These are phyloP conservation scores for Blastobotrys raffinosifermentans DNA, from an alignment of 1,139 yeast genomes.

Conservation along the genomic window DNA sequence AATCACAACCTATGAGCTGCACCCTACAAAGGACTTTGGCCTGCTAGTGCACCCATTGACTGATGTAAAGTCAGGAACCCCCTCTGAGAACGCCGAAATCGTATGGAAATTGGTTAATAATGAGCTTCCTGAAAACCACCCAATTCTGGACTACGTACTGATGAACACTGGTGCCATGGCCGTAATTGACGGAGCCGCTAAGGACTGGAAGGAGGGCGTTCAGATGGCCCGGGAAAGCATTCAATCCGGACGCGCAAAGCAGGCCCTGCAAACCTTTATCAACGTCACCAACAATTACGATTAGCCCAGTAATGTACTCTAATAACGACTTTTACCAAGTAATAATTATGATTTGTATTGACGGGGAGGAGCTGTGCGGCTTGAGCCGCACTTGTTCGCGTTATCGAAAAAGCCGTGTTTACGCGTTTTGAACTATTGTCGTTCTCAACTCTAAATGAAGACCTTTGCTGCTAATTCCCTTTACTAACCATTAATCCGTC, in stretches of 20 bases:
- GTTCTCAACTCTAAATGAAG: too few species aligned
- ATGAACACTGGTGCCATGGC: slow-evolving; percentile 86
- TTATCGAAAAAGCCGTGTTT: too few species aligned
- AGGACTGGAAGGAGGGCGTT: slow-evolving; percentile 72
- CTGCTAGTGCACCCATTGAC: slow-evolving; percentile 64
- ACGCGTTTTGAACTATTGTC: too few species aligned
- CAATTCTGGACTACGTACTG: slow-evolving; percentile 80
- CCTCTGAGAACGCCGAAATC: slow-evolving; percentile 68
- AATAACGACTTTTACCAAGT: too few species aligned
- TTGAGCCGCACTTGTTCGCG: too few species aligned
- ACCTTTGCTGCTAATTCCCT: too few species aligned
- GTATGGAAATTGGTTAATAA: slow-evolving; percentile 55
- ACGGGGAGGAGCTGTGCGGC: too few species aligned
- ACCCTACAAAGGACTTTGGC: slow-evolving; percentile 69
- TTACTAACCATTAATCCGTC: too few species aligned
- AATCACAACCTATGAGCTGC: slow-evolving; percentile 35
- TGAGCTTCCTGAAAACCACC: slow-evolving; percentile 46
- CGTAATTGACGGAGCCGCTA: slow-evolving; percentile 63
- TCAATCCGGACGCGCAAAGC: slow-evolving; percentile 56
- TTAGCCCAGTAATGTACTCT: too few species aligned
- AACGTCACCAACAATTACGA: slow-evolving; percentile 29
- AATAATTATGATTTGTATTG: too few species aligned
- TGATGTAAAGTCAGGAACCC: slow-evolving; percentile 77
- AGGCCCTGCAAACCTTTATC: slow-evolving; percentile 54
- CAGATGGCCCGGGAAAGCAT: slow-evolving; percentile 65